phyloP scores from a whole-genome alignment of 139 green algal genomes.

The Choricystis sp. region DNA sequence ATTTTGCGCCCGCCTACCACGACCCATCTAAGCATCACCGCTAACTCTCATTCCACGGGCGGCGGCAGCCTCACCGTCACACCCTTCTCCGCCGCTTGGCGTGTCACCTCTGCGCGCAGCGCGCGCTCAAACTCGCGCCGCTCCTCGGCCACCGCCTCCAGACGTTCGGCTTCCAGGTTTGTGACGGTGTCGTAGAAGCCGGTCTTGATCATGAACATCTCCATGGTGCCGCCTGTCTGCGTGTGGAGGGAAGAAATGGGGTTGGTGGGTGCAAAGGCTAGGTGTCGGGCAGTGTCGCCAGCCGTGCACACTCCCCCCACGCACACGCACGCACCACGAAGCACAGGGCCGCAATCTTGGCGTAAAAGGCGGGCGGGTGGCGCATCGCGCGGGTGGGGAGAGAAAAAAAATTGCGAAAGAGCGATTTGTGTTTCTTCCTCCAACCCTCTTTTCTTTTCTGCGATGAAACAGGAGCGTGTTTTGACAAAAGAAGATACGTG shows the following conservation, averaged over 20 bases:
- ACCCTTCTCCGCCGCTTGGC: constrained; percentile 22
- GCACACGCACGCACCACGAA: constrained; percentile 23
- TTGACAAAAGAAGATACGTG: no score
- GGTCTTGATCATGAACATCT: constrained; percentile 83
- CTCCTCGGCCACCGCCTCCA: constrained; percentile 28
- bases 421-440: no score
- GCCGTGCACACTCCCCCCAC: background rate
- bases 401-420: no score
- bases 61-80: constrained; percentile 1
- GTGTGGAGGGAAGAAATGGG: constrained; percentile 2
- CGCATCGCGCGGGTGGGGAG: constrained; percentile 1
- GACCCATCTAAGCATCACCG: no score
- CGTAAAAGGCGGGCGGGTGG: constrained; percentile 16
- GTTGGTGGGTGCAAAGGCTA: background rate
- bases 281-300: background rate
- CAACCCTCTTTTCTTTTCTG: background rate
- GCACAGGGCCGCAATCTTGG: constrained; percentile 20
- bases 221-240: constrained; percentile 53
- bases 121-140: constrained; percentile 18
- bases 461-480: no score
- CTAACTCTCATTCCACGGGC: no score
- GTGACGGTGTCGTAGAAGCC: constrained; percentile 69
- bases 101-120: constrained; percentile 24
- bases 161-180: constrained; percentile 27
- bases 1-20: no score